Evolutionary conservation across 352 stramenopile species (phyloP), one percentile per base, ranked within the genome.

Genomic region (Pythium oligandrum): DNA sequence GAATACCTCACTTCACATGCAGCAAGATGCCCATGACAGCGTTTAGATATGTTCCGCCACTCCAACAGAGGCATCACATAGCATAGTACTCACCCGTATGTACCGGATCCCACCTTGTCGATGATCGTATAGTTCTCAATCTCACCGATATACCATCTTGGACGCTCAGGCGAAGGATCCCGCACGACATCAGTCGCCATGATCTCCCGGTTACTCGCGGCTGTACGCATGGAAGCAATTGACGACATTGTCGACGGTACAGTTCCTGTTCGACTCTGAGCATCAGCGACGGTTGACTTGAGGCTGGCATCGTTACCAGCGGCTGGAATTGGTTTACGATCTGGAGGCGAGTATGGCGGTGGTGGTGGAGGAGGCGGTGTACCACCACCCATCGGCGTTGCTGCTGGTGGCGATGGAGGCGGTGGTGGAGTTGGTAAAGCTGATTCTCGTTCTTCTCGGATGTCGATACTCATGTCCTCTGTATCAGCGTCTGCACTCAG

Each of bases 91-190:
- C 73, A 93, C 83, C 83, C 84, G 55, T 94, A 94, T 1, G 84
- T 94, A 31, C 84, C 84, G 0, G 79, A 92, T 3, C 84, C 84
- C 1, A 94, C 78, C 61, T 94, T 92, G 63, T 93, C 84, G 58
- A 94, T 94, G 40, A 94, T 93, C 55, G 70, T 92, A 58, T 94
- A 94, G 57, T 71, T 90, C 34, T 92, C 79, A 57, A 94, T 94
- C 43, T 92, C 79, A 31, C 83, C 83, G 40, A 94, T 73, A 45
- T 94, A 90, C 54, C 81, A 92, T n/a, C 83, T 66, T 4, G 78
- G 59, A 38, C 67, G 70, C 56, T 88, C 83, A 0, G 40, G 40
- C 2, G 65, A 67, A 3, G 54, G 34, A 4, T 88, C 75, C 31
- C 53, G 60, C 30, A 71, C 57, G 42, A 58, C 64, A 10, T 88